Conservation (phyloP, 164 flowering plant genomes). For the Santalum album region DNA sequence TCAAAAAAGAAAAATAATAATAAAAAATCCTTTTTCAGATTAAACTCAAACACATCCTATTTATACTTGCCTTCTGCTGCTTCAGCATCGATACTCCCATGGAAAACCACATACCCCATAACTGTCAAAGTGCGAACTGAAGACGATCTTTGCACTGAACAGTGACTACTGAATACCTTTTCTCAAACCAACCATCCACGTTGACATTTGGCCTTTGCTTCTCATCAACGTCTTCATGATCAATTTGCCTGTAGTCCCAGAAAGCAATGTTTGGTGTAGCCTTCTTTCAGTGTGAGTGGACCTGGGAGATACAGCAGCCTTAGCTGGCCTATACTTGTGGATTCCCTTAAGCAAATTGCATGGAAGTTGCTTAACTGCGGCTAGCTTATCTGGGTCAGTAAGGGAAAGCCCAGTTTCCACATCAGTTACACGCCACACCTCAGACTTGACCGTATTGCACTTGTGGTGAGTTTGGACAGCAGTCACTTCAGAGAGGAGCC, state of each 20-base stretch:
- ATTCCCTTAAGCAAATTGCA: constrained; percentile 69
- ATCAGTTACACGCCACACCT: constrained; percentile 88
- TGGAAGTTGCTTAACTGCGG: constrained; percentile 50
- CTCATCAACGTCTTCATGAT: constrained; percentile 28
- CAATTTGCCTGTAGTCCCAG: constrained; percentile 58
- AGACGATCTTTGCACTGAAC: constrained; percentile 68
- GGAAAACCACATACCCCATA: constrained; percentile 92
- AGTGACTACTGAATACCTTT: constrained; percentile 76
- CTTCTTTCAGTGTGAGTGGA: constrained; percentile 69
- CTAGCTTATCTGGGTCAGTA: constrained; percentile 50
- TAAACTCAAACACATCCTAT: neutral
- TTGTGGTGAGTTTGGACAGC: constrained; percentile 78
- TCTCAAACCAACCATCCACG: constrained; percentile 68
- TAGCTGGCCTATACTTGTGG: constrained; percentile 50
- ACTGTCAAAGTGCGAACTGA: constrained; percentile 86
- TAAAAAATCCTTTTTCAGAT: neutral
- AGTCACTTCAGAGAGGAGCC: constrained; percentile 77
- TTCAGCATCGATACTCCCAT: constrained; percentile 67
- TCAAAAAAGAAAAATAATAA: no score
- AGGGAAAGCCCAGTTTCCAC: constrained; percentile 50
- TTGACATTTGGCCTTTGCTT: constrained; percentile 53
- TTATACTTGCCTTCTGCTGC: constrained; percentile 45
- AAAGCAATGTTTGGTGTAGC: constrained; percentile 96
- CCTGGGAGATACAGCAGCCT: constrained; percentile 48
- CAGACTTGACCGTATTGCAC: constrained; percentile 82